Percentiles rank a stretch among this genome's conserved stretches.
Evolutionary conservation across 495 filamentous ascomycete genomes (phyloP).

Genomic region (Penicillium verhagenii): DNA sequence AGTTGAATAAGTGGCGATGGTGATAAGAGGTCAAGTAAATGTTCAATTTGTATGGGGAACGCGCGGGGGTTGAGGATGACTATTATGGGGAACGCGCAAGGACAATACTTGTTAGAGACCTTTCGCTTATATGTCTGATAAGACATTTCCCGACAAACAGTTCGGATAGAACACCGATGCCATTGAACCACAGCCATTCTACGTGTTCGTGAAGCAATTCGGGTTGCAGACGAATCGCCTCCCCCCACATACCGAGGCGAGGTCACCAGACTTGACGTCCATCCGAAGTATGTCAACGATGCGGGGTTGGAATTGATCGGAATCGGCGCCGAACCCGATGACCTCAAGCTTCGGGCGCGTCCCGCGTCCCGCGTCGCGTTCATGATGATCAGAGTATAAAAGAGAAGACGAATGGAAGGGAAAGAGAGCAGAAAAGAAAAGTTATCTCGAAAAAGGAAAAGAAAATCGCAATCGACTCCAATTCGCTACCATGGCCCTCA

Average conservation of each 20-base stretch:
- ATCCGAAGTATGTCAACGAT: too few relatives aligned
- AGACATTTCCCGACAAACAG: background rate
- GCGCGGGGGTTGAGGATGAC: too few relatives aligned
- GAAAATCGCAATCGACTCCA: background rate
- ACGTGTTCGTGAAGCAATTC: background rate
- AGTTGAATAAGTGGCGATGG: too few relatives aligned
- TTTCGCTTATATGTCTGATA: too few relatives aligned
- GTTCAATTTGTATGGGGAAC: background rate
- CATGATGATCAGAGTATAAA: too few relatives aligned
- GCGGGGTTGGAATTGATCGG: slow-evolving; percentile 15
- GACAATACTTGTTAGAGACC: too few relatives aligned
- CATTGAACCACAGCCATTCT: too few relatives aligned
- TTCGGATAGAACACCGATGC: background rate
- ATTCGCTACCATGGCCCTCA: slow-evolving; percentile 11
- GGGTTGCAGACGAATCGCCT: background rate
- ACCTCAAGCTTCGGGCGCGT: slow-evolving; percentile 1
- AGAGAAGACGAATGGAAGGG: too few relatives aligned
- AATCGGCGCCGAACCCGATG: slow-evolving; percentile 20
- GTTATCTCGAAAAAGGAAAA: too few relatives aligned
- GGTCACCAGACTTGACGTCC: slow-evolving; percentile 8
- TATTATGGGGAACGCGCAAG: too few relatives aligned
- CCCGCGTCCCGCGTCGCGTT: background rate
- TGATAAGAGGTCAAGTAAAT: too few relatives aligned
- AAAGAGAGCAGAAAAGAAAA: too few relatives aligned
- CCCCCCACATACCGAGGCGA: slow-evolving; percentile 19